Percentiles rank a stretch among this genome's conserved stretches.
phyloP scores from a whole-genome alignment of 805 yeast genomes.

The Saccharomyces mikatae region DNA sequence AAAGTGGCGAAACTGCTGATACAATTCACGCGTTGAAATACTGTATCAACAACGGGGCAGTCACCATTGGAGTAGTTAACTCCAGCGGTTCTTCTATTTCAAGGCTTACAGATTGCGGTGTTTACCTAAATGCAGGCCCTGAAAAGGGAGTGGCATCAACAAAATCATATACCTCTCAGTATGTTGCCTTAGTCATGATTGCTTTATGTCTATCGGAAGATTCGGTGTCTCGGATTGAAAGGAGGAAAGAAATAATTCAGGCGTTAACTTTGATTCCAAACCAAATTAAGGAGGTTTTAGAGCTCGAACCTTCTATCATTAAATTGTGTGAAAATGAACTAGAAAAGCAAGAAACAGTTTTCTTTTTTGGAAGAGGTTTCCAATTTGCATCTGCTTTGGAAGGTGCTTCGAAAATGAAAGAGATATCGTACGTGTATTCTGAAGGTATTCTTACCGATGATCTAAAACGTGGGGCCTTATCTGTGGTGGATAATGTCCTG shows the following conservation, averaged over 20 bases:
- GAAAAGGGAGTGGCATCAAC: conserved; percentile 99
- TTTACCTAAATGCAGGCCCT: conserved; percentile 98
- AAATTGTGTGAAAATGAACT: conserved; percentile 63
- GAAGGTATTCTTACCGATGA: conserved; percentile 99
- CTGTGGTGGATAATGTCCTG: conserved; percentile 84
- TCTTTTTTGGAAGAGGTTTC: conserved; percentile 93
- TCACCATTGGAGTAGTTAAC: conserved; percentile 95
- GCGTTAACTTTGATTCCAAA: conserved; percentile 79
- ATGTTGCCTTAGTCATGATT: conserved; percentile 92
- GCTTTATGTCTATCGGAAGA: conserved; percentile 91
- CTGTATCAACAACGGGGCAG: conserved; percentile 93
- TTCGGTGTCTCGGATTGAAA: conserved; percentile 61
- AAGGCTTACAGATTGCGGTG: conserved; percentile 97
- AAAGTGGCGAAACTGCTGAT: conserved; percentile 98
- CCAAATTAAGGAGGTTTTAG: conserved; percentile 72
- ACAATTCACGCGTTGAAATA: conserved; percentile 89
- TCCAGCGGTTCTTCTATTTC: conserved; percentile 95
- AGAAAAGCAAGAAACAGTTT: conserved; percentile 74
- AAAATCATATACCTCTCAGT: conserved; percentile 97
- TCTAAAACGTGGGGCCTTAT: conserved; percentile 95
- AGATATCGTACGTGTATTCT: conserved; percentile 96
- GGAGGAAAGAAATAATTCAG: conserved; percentile 78
- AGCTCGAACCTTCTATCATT: conserved; percentile 66
- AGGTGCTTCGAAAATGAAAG: conserved; percentile 97
- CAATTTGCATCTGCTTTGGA: conserved; percentile 96